Evolutionary conservation across 2,329 filamentous ascomycete genomes (phyloP), one percentile per base, ranked within the genome.

Genomic region (Graphilbum fragrans): DNA sequence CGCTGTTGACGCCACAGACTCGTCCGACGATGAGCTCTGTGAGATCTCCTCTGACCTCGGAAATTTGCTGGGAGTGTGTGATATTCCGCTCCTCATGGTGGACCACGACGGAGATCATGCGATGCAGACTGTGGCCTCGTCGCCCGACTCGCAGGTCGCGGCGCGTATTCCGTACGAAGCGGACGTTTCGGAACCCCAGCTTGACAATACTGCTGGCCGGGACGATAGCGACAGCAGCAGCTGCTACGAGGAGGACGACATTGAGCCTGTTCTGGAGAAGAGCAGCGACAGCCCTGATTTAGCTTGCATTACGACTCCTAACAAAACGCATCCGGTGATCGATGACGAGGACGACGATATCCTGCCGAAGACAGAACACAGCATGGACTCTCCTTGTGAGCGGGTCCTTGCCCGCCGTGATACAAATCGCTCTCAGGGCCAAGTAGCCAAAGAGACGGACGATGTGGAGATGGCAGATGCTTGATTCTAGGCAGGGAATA

Each of bases 141-240:
- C 41, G 19, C 45, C 45, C 8, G 45, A 33, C 3, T 42, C 45
- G 4, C 33, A 42, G 9, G 41, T 46, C n/a, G 39, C 42, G 2
- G 33, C 29, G 11, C 20, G 32, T 2, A 3, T 33, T 4, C 20
- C 17, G 6, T 19, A 8, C 2, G 6, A 27, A 17, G 29, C 33
- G 21, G 32, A 35, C 6, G 23, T n/a, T 11, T 8, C 3, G 5
- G 12, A 20, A 17, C 2, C 7, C 7, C 16, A 10, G 33, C 25
- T 40, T 17, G 27, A 11, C 14, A 23, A 36, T 21, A 17, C n/a
- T 25, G 23, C 2, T 20, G 16, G 35, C 6, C 18, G 20, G 4
- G 21, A n/a, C n/a, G 20, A 31, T 9, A 23, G 16, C 6, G 32
- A 6, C n/a, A 10, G 19, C 20, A 19, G n/a, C n/a, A n/a, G n/a